Percentiles rank a stretch among this genome's conserved stretches.
Conservation (phyloP, 352 stramenopile genomes). For the Globisporangium heterothallicum region DNA sequence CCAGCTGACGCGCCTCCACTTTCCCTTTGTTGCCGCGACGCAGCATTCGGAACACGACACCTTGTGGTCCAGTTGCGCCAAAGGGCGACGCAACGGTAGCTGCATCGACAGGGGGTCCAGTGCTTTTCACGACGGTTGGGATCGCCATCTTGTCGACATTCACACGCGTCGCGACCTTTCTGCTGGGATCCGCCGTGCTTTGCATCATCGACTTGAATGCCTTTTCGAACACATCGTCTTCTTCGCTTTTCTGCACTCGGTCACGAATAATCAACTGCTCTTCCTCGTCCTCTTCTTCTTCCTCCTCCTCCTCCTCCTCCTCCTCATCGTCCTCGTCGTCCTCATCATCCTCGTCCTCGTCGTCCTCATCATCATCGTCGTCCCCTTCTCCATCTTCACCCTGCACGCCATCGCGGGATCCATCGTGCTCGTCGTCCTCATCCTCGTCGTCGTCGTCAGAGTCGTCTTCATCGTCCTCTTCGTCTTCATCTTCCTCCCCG, state of each 20-base stretch:
- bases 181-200: constrained; percentile 41
- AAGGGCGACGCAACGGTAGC: constrained; percentile 15
- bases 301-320: constrained; percentile 48
- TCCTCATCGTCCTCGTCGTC: constrained; percentile 69
- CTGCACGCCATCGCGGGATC: constrained; percentile 22
- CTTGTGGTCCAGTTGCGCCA: constrained; percentile 24
- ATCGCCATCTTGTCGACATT: constrained; percentile 89
- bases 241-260: constrained; percentile 63
- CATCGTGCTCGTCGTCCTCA: constrained; percentile 47
- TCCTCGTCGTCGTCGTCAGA: constrained; percentile 52
- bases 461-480: constrained; percentile 55
- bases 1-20: constrained; percentile 90
- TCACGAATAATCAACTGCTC: constrained; percentile 88
- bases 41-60: constrained; percentile 92
- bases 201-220: constrained; percentile 87
- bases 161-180: constrained; percentile 56
- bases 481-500: constrained; percentile 38
- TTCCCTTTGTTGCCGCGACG: constrained; percentile 97
- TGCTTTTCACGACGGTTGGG: constrained; percentile 70
- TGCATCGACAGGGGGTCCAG: constrained; percentile 14
- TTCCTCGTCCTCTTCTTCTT: constrained; percentile 75
- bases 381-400: constrained; percentile 16
- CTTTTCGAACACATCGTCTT: constrained; percentile 87
- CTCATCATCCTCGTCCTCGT: constrained; percentile 68
- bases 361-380: constrained; percentile 42